Evolutionary conservation across 768 basidiomycete genomes (phyloP).

Genomic region (Termitomyces titanicus): DNA sequence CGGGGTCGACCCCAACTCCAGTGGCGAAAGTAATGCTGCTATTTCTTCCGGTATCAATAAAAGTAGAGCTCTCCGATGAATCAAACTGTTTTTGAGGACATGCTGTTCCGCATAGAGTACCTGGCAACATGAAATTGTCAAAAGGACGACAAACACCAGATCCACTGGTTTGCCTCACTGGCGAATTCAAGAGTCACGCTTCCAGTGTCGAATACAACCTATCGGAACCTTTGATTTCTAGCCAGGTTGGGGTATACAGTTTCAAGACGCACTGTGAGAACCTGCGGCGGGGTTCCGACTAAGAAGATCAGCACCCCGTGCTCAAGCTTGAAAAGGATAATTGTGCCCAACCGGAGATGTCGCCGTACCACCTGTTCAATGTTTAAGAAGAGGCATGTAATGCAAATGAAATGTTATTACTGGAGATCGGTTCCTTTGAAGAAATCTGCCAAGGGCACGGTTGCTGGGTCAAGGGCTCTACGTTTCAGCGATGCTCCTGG

Average conservation of each 20-base stretch:
- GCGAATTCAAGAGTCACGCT: constrained; percentile 46
- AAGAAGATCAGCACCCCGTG: neutral
- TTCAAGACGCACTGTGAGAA: constrained; percentile 27
- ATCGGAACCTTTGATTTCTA: neutral
- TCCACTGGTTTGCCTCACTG: constrained; percentile 26
- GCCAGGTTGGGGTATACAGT: neutral
- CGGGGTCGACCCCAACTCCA: constrained; percentile 53
- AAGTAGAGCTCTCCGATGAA: constrained; percentile 46
- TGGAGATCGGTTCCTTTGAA: constrained; percentile 58
- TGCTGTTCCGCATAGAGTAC: constrained; percentile 41
- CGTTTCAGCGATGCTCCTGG: constrained; percentile 22
- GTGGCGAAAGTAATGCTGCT: constrained; percentile 50
- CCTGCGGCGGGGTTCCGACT: constrained; percentile 56
- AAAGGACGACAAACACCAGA: neutral
- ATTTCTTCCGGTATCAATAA: constrained; percentile 37
- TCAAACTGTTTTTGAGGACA: constrained; percentile 48
- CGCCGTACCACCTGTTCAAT: constrained; percentile 45
- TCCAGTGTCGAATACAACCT: constrained; percentile 61
- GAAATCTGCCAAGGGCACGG: constrained; percentile 47
- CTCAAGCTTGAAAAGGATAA: neutral
- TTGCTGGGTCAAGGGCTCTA: constrained; percentile 34
- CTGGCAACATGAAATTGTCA: constrained; percentile 16
- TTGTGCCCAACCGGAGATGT: constrained; percentile 35
- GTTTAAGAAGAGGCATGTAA: neutral
- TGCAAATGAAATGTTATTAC: constrained; percentile 24